Base-by-base conservation (phyloP, 768 basidiomycete genomes). In the Auricularia auricula-judae region DNA sequence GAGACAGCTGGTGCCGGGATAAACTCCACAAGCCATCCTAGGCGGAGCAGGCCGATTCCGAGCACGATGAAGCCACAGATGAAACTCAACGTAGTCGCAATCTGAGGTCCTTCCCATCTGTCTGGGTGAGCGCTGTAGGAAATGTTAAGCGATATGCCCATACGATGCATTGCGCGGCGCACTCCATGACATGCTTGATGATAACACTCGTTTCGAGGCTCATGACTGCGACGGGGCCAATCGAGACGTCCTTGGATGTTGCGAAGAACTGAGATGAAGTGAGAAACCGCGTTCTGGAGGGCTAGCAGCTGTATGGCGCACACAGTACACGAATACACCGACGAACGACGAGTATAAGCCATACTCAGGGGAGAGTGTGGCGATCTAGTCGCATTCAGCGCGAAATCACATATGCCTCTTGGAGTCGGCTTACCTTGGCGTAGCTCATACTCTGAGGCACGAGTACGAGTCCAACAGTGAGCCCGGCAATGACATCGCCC, bases 161-260 rank as follows among this genome's bases (percentile, higher is more conserved):
- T 10, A 29, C 23, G 29, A 10, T 65, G 34, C 23, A 65, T 0
- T 63, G 23, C 23, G 34, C 14, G 56, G 33, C 56, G 8, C 3
- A 59, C 56, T 59, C 66, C 54, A 87, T 70, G 62, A 97, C 84
- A 42, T 81, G 74, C 14, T 80, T 77, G 72, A 98, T 90, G 67
- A 98, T 86, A 72, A 91, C 85, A 7, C 91, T 82, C 18, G 86
- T 84, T 21, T 90, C 89, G 62, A 97, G 82, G 2, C 93, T 95
- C 94, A 99, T 97, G 72, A 99, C 96, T 7, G 97, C 96, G 69
- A 98, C 96, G 2, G 97, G 97, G 61, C 97, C 97, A 69, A 99
- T 98, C n/a, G 93, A 95, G 51, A 99, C 91, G 79, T 99, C 97
- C 75, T 98, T 98, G 35, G 92, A 92, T 0, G 97, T 98, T 29